Evolutionary conservation across 345 rosid genomes (phyloP).

Genomic region (Rubroshorea leprosula): DNA sequence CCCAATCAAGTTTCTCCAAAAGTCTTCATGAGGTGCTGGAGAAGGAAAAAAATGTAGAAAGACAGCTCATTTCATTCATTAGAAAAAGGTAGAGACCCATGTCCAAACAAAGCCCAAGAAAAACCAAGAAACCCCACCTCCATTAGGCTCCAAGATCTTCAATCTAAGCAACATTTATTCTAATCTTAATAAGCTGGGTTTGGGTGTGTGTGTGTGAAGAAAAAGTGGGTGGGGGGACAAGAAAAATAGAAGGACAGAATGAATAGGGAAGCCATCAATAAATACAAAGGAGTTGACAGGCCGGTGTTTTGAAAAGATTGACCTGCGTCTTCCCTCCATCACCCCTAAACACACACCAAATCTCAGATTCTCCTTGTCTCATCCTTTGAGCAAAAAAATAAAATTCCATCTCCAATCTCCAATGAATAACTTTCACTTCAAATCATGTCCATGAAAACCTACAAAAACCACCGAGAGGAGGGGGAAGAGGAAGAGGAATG

Average conservation of each 20-base stretch:
- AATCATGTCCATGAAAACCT: conserved; percentile 32
- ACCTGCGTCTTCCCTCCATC: conserved; percentile 36
- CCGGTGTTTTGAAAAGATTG: conserved; percentile 51
- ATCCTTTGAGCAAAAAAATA: conserved; percentile 17
- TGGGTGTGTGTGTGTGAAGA: conserved; percentile 8
- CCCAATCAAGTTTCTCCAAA: conserved; percentile 22
- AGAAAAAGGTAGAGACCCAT: conserved; percentile 18
- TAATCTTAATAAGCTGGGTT: neutral
- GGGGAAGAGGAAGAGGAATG: conserved; percentile 15
- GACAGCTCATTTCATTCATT: conserved; percentile 41
- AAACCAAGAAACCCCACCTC: conserved; percentile 18
- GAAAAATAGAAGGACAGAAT: conserved; percentile 33
- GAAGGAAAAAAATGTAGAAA: conserved; percentile 38
- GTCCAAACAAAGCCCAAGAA: conserved; percentile 28
- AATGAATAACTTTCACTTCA: conserved; percentile 38
- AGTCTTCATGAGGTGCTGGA: conserved; percentile 19
- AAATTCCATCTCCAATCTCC: conserved; percentile 21
- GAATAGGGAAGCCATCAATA: conserved; percentile 34
- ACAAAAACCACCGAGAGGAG: conserved; percentile 27
- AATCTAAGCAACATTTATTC: too few species aligned
- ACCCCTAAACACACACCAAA: conserved; percentile 16
- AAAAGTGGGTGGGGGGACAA: conserved; percentile 36
- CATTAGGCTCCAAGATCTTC: conserved; percentile 3
- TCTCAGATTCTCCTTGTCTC: conserved; percentile 55
- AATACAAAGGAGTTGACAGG: conserved; percentile 58